These are phyloP conservation scores for Skeletonema grethae DNA, from an alignment of 108 stramenopile species.

Conservation along the genomic window DNA sequence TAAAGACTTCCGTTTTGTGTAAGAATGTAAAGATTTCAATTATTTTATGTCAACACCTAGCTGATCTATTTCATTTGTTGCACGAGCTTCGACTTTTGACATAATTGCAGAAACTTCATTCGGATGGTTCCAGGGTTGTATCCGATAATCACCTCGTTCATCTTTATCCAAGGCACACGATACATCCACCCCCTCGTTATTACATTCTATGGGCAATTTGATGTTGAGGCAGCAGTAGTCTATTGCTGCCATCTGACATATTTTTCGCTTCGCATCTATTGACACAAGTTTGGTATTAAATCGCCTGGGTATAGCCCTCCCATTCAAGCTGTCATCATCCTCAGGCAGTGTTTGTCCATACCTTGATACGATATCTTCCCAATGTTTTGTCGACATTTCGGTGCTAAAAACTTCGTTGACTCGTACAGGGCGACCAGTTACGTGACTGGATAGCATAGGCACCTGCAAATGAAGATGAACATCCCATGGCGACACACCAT, in stretches of 20 bases:
- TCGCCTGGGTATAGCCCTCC: conserved; percentile 39
- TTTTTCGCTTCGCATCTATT: conserved; percentile 20
- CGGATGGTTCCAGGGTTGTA: not conserved
- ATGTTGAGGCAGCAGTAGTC: conserved; percentile 50
- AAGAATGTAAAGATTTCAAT: too few species aligned
- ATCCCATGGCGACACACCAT: conserved; percentile 41
- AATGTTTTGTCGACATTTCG: conserved; percentile 16
- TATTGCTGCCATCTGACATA: conserved; percentile 30
- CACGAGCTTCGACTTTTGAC: not conserved
- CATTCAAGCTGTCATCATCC: conserved; percentile 27
- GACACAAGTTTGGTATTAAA: conserved; percentile 31
- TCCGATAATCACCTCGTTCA: not conserved
- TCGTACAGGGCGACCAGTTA: conserved; percentile 27
- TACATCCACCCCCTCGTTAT: conserved; percentile 9
- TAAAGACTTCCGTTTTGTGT: not conserved
- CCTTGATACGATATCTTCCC: conserved; percentile 12
- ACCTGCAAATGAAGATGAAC: conserved; percentile 43
- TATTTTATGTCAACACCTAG: too few species aligned
- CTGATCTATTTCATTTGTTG: not conserved
- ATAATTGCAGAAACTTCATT: not conserved
- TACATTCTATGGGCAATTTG: conserved; percentile 33
- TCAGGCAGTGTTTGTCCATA: conserved; percentile 7
- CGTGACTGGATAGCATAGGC: conserved; percentile 23
- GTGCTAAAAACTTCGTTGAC: conserved; percentile 20
- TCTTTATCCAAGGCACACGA: not conserved